phyloP scores from a whole-genome alignment of 2,329 filamentous ascomycete genomes.

The Huntiella decipiens region DNA sequence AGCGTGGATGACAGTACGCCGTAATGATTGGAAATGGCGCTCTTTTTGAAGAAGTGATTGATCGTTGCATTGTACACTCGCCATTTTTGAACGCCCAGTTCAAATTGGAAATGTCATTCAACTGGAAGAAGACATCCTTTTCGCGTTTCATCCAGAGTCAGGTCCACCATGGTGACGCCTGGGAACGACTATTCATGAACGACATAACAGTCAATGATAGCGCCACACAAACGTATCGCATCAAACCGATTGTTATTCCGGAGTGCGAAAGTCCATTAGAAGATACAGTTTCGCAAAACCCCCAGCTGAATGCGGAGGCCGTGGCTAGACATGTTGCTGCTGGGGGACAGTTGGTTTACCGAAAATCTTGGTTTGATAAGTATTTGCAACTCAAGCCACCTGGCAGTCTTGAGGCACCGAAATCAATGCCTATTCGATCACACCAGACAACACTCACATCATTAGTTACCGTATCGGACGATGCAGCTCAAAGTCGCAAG shows the following conservation, averaged over 20 bases:
- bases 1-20: slow-evolving; percentile 25
- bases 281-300: not conserved
- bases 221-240: not conserved
- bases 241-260: not conserved
- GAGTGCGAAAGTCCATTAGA: not conserved
- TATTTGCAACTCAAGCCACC: not conserved
- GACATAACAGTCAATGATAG: slow-evolving; percentile 16
- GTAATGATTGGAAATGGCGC: slow-evolving; percentile 32
- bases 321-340: slow-evolving; percentile 1
- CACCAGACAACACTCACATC: not conserved
- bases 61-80: slow-evolving; percentile 28
- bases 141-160: slow-evolving; percentile 26
- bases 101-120: slow-evolving; percentile 21
- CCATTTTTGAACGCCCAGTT: slow-evolving; percentile 35
- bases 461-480: too few species aligned
- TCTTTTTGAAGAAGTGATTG: slow-evolving; percentile 28
- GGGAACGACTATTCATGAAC: slow-evolving; percentile 6
- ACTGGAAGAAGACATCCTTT: slow-evolving; percentile 29
- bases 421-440: not conserved
- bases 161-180: not conserved
- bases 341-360: not conserved
- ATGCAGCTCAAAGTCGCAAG: too few species aligned
- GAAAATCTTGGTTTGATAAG: not conserved
- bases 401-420: not conserved
- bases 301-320: not conserved